Percentiles rank a stretch among this genome's conserved stretches.
Conservation (phyloP, 1,284 basidiomycete genomes). For the Fomitopsis schrenkii region DNA sequence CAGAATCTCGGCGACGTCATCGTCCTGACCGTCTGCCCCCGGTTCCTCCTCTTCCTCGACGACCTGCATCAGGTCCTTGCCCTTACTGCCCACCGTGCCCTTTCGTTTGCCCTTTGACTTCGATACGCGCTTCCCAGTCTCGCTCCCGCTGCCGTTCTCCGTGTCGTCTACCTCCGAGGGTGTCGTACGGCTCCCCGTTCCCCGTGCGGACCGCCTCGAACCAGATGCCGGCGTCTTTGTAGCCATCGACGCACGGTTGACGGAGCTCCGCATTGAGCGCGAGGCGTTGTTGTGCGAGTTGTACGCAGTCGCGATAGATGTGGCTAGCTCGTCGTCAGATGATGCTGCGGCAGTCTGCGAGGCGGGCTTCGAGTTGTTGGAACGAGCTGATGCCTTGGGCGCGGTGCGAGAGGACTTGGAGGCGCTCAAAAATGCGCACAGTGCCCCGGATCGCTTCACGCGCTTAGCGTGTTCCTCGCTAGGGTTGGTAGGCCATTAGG, state of each 20-base stretch:
- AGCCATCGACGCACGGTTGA: slow-evolving; percentile 18
- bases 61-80: slow-evolving; percentile 27
- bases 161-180: slow-evolving; percentile 24
- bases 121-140: slow-evolving; percentile 21
- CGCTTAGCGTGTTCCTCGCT: slow-evolving; percentile 68
- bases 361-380: slow-evolving; percentile 12
- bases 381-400: slow-evolving; percentile 16
- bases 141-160: slow-evolving; percentile 20
- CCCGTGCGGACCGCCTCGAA: slow-evolving; percentile 29
- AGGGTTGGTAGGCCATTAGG: not conserved
- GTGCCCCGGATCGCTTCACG: slow-evolving; percentile 37
- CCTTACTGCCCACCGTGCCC: slow-evolving; percentile 11
- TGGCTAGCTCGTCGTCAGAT: slow-evolving; percentile 22
- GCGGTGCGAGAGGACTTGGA: slow-evolving; percentile 16
- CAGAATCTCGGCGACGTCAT: slow-evolving; percentile 7
- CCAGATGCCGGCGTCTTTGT: slow-evolving; percentile 20
- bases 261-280: slow-evolving; percentile 7
- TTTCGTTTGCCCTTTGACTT: slow-evolving; percentile 24
- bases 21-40: slow-evolving; percentile 4
- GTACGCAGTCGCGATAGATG: slow-evolving; percentile 5
- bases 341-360: slow-evolving; percentile 7
- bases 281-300: not conserved
- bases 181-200: slow-evolving; percentile 20
- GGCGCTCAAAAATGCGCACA: slow-evolving; percentile 50
- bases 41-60: slow-evolving; percentile 30